Conservation (phyloP, 345 rosid genomes). For the Dimocarpus longan region DNA sequence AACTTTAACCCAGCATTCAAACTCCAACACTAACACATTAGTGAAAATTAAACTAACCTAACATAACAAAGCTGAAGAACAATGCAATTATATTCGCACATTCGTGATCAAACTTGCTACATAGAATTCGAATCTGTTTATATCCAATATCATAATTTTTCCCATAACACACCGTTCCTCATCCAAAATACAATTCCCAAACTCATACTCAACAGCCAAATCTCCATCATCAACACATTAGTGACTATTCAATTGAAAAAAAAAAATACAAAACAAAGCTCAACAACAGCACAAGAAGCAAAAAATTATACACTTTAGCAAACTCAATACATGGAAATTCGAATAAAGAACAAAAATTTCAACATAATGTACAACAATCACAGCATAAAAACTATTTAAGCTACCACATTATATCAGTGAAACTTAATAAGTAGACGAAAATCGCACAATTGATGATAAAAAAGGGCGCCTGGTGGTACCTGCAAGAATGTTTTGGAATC, state of each 20-base stretch:
- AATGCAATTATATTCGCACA: background rate
- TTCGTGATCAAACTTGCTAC: too few relatives aligned
- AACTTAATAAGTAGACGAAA: background rate
- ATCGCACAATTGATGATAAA: background rate
- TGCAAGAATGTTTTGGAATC: constrained; percentile 70
- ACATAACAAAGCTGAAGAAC: background rate
- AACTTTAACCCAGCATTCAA: background rate
- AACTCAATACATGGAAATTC: background rate
- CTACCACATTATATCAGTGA: background rate
- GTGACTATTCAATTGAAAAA: background rate
- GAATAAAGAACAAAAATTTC: background rate
- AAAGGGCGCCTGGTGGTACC: constrained; percentile 35
- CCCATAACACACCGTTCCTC: too few relatives aligned
- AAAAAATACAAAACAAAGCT: background rate
- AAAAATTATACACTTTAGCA: background rate
- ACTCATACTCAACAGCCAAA: background rate
- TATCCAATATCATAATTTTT: too few relatives aligned
- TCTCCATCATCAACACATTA: background rate
- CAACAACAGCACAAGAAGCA: background rate
- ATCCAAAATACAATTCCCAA: background rate
- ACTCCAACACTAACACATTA: background rate
- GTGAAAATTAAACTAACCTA: background rate
- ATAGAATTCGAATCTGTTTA: too few relatives aligned
- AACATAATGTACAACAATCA: background rate
- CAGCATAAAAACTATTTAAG: background rate